A percentile compares a stretch with the other conserved stretches of the same genome.
Evolutionary conservation across 306 rosid genomes (phyloP).

Genomic region (Crotalaria pallida): DNA sequence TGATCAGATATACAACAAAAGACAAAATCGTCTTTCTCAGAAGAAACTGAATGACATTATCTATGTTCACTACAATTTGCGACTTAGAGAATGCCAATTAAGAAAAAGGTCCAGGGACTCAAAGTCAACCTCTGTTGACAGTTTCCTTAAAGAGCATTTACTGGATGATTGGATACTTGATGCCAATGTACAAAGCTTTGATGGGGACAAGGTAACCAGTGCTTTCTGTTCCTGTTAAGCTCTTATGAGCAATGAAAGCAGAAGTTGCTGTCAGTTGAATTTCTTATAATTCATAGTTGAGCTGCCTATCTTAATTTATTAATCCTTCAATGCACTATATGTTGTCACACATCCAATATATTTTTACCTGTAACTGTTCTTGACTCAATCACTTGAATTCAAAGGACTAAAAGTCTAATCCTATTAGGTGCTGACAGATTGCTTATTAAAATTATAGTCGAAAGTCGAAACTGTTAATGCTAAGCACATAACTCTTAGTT

Average conservation of each 20-base stretch:
- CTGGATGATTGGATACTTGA: constrained; percentile 78
- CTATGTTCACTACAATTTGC: constrained; percentile 82
- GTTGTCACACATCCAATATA: not conserved
- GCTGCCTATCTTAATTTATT: not conserved
- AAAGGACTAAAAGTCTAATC: not conserved
- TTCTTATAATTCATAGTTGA: not conserved
- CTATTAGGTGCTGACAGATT: not conserved
- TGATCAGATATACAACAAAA: constrained; percentile 56
- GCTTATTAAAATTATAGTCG: not conserved
- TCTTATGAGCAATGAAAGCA: not conserved
- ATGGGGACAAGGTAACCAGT: constrained; percentile 60
- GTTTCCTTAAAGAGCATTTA: constrained; percentile 42
- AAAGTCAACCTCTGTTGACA: constrained; percentile 44
- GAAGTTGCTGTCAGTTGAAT: not conserved
- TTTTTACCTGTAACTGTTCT: constrained; percentile 3
- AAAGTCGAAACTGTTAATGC: constrained; percentile 8
- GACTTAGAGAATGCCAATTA: constrained; percentile 75
- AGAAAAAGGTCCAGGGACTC: constrained; percentile 57
- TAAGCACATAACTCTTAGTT: constrained; percentile 1
- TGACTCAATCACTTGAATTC: not conserved
- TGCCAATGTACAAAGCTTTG: constrained; percentile 38
- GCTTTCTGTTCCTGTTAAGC: constrained; percentile 1
- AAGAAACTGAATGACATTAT: constrained; percentile 67
- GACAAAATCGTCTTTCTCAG: constrained; percentile 59
- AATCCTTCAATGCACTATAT: not conserved